Base-by-base conservation (phyloP, 2,329 filamentous ascomycete species). In the Alternaria novae-zelandiae region DNA sequence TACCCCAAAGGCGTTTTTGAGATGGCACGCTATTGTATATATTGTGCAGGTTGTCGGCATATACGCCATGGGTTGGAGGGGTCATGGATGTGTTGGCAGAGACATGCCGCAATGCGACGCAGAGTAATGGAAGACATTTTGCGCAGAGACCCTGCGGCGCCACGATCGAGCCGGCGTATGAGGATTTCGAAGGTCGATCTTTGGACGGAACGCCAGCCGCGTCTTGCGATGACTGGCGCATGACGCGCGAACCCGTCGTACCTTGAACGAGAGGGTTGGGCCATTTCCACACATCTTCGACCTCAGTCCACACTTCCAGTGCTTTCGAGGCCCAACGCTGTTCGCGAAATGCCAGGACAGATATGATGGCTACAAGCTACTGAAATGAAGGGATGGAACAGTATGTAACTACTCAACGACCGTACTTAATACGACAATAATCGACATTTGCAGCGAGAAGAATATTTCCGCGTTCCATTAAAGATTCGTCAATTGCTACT, bases 1-100 rank as follows among this genome's bases (percentile, higher is more conserved):
- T 76, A 78, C 73, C 75, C 74, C 67, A 41, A 53, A 53, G 46
- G 59, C 59, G 59, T 67, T 54, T 53, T 49, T 36, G 53, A 30
- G 23, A 15, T 44, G 7, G 12, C 54, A 63, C 63, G n/a, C 54
- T 54, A 21, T 65, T 65, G 62, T 63, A 63, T 54, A 63, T 63
- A 61, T 44, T 54, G 61, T 57, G 59, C 57, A 57, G 45, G 49
- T 25, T 41, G 49, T 53, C 21, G 28, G 30, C 30, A 15, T 8
- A 51, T 51, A 21, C 36, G 28, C 49, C 28, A 51, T 15, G 49
- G 28, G 5, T 21, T 36, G 17, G 49, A 30, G 28, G 8, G 13
- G 49, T 10, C 7, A 41, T 26, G 23, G 45, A 6, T 53, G 20
- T 0, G 20, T 13, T 10, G 28, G 12, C 8, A 13, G 4, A 2